A percentile compares a stretch with the other conserved stretches of the same genome.
Evolutionary conservation across 1,284 basidiomycete genomes (phyloP).

Genomic region (Tilletia caries): DNA sequence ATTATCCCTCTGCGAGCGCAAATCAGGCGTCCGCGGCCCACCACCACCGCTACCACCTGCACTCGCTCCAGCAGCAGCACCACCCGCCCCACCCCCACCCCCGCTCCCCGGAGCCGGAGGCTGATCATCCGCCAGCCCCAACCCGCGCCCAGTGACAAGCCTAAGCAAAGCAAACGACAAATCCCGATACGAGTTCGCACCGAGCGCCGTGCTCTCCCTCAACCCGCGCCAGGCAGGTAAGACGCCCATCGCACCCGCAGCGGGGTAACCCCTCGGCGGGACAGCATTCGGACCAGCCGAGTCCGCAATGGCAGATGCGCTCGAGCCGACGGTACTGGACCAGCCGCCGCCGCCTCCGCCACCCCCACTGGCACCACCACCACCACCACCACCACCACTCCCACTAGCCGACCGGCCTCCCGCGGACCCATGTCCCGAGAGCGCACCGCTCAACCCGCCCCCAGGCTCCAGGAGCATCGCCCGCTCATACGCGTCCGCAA

Average conservation of each 20-base stretch:
- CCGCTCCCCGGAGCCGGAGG: background rate
- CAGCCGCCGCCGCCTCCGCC: background rate
- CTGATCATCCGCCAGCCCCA: conserved; percentile 20
- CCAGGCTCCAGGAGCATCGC: conserved; percentile 23
- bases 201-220: conserved; percentile 24
- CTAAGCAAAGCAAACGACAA: conserved; percentile 36
- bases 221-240: conserved; percentile 26
- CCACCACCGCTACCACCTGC: too few species aligned
- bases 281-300: background rate
- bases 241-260: conserved; percentile 21
- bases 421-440: background rate
- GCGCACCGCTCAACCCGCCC: conserved; percentile 16
- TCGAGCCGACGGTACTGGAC: conserved; percentile 1
- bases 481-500: conserved; percentile 28
- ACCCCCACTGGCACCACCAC: background rate
- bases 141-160: conserved; percentile 33
- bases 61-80: background rate
- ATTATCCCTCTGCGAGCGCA: background rate
- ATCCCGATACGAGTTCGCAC: conserved; percentile 29
- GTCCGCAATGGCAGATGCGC: background rate
- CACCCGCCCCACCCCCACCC: background rate
- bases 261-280: background rate
- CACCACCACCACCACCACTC: background rate
- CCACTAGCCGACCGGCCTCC: background rate
- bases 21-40: background rate